Base-by-base conservation (phyloP, 345 rosid species). In the Corymbia maculata region DNA sequence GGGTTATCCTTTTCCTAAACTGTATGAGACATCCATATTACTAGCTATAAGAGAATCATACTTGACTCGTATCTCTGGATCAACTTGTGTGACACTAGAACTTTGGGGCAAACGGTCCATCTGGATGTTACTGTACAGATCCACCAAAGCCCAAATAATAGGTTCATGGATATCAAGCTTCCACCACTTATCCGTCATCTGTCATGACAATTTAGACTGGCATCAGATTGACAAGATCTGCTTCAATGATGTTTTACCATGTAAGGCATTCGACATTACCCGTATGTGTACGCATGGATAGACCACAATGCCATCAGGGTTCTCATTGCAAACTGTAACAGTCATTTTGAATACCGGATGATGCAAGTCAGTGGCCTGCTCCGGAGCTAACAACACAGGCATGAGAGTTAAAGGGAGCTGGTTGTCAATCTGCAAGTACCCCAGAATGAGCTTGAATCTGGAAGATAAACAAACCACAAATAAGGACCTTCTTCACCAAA, bases 261-360 rank as follows among this genome's bases (percentile, higher is more conserved):
- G 8, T 19, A 52, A 47, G 36, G 57, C 32, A 51, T 51, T 82
- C 53, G 79, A 88, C 92, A 90, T 92, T 96, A 98, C 99, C 98
- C 98, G 94, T 82, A 96, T 94, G 88, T 97, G 95, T 87, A 98
- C 95, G 89, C 97, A 93, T 86, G 99, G 99, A 89, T 93, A 97
- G 89, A 97, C 96, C 90, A 94, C 95, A 88, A 95, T 89, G 66
- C 99, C 99, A 86, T 94, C 98, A 79, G 94, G 89, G 91, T 93
- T 96, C 91, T 93, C 98, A 90, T 95, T 97, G 90, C 94, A 91
- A 92, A 94, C 88, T 86, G 97, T 98, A 86, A 98, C 88, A 79
- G 98, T 97, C 96, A 94, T 96, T 93, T 98, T 98, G 92, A 97
- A 96, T 84, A 94, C 99, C 49, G 99, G 99, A 93, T 97, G 97